These are phyloP conservation scores for Teunomyces tritomae DNA, from an alignment of 805 yeast species.

Conservation along the genomic window DNA sequence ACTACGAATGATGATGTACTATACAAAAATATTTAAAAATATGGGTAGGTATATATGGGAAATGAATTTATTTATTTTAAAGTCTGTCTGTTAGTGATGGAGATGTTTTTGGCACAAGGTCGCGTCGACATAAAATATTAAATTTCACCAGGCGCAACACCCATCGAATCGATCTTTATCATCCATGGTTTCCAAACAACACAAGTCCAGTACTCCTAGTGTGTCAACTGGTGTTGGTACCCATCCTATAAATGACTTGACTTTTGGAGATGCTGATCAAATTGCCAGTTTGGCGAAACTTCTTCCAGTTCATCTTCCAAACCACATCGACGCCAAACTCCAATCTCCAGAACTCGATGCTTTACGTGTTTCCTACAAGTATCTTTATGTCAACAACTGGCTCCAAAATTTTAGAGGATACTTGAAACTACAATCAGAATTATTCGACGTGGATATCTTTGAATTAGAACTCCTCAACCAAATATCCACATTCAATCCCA, in stretches of 20 bases:
- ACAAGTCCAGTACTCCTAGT: conserved; percentile 5
- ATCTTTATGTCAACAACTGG: conserved; percentile 50
- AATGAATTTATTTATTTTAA: background rate
- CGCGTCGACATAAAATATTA: background rate
- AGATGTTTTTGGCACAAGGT: background rate
- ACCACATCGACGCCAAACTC: conserved; percentile 7
- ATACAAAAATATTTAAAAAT: background rate
- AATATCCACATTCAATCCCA: conserved; percentile 9
- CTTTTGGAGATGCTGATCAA: conserved; percentile 12
- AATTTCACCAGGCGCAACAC: background rate
- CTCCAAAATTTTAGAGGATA: conserved; percentile 50
- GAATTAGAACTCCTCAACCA: conserved; percentile 56
- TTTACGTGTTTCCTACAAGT: conserved; percentile 16
- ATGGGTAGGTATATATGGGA: background rate
- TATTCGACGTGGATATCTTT: conserved; percentile 55
- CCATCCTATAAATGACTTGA: background rate
- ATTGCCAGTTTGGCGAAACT: conserved; percentile 9
- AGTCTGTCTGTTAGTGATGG: background rate
- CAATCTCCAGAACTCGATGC: conserved; percentile 7
- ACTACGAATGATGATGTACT: conserved; percentile 3
- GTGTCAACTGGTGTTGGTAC: background rate
- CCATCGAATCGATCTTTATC: background rate
- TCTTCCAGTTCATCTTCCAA: conserved; percentile 10
- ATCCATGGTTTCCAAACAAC: conserved; percentile 8
- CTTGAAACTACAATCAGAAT: conserved; percentile 48